Evolutionary conservation across 2,329 filamentous ascomycete species (phyloP).

Genomic region (Aspergillus puulaauensis): DNA sequence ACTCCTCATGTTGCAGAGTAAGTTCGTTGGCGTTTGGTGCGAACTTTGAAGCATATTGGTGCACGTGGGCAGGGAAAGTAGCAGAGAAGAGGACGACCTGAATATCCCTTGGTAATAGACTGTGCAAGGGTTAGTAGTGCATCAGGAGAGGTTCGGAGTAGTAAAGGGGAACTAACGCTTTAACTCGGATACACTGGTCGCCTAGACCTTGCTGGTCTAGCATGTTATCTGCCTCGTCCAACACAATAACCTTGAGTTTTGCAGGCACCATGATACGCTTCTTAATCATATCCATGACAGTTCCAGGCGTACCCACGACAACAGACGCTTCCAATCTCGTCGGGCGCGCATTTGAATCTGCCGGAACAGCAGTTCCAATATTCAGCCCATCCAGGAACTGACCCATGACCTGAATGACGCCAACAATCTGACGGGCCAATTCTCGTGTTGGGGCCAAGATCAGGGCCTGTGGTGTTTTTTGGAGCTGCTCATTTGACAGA

Average conservation of each 20-base stretch:
- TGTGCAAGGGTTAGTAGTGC: slow-evolving; percentile 34
- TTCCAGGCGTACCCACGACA: slow-evolving; percentile 91
- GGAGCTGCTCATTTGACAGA: slow-evolving; percentile 60
- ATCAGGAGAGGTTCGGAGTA: neutral
- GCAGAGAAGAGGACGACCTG: slow-evolving; percentile 96
- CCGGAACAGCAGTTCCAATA: slow-evolving; percentile 80
- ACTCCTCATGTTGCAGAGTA: slow-evolving; percentile 82
- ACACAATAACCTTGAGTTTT: slow-evolving; percentile 75
- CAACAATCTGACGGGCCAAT: slow-evolving; percentile 89
- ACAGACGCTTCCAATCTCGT: slow-evolving; percentile 72
- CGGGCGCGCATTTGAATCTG: slow-evolving; percentile 66
- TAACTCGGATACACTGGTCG: slow-evolving; percentile 90
- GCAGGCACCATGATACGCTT: slow-evolving; percentile 70
- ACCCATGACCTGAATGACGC: slow-evolving; percentile 80
- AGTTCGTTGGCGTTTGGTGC: slow-evolving; percentile 84
- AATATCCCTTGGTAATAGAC: slow-evolving; percentile 69
- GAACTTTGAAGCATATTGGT: slow-evolving; percentile 79
- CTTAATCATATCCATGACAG: slow-evolving; percentile 82
- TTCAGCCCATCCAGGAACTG: slow-evolving; percentile 74
- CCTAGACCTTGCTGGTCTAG: slow-evolving; percentile 91
- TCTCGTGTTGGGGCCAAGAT: slow-evolving; percentile 91
- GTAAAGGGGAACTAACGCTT: slow-evolving; percentile 60
- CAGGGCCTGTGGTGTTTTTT: slow-evolving; percentile 70
- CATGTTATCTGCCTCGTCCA: slow-evolving; percentile 99
- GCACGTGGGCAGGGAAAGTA: slow-evolving; percentile 84